These are phyloP conservation scores for Collybia sp. DNA, from an alignment of 768 basidiomycete genomes.

Conservation along the genomic window DNA sequence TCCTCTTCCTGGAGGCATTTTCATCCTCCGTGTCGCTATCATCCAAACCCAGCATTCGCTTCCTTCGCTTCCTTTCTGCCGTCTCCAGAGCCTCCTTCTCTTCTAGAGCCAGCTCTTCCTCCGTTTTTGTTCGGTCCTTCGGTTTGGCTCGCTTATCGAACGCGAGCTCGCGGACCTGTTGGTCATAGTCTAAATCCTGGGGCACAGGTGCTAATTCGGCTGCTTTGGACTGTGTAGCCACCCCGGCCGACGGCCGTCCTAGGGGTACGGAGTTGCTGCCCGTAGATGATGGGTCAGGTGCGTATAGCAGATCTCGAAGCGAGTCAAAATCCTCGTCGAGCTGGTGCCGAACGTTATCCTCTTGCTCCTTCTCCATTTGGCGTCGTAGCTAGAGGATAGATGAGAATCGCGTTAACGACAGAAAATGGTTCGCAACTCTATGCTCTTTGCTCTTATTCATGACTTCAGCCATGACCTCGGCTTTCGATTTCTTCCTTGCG, in stretches of 20 bases:
- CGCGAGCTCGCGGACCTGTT: constrained; percentile 85
- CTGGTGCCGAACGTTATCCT: constrained; percentile 79
- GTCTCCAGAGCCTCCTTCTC: constrained; percentile 84
- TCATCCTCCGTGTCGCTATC: constrained; percentile 65
- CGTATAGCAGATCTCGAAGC: constrained; percentile 70
- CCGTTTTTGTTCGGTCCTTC: constrained; percentile 93
- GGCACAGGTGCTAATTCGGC: constrained; percentile 21
- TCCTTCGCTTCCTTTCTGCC: constrained; percentile 71
- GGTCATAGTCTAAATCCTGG: constrained; percentile 77
- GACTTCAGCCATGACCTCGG: constrained; percentile 97
- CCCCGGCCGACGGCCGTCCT: constrained; percentile 12
- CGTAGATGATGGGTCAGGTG: constrained; percentile 41
- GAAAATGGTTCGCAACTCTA: constrained; percentile 55
- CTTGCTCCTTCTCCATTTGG: constrained; percentile 85
- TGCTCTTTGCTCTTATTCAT: constrained; percentile 96
- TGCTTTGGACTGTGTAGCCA: constrained; percentile 12
- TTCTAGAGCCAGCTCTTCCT: constrained; percentile 88
- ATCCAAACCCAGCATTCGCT: constrained; percentile 83
- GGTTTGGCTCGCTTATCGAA: constrained; percentile 93
- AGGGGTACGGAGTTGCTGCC: constrained; percentile 32
- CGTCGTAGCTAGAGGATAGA: constrained; percentile 55
- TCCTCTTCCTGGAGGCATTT: constrained; percentile 35
- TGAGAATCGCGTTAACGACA: constrained; percentile 6
- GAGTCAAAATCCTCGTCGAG: constrained; percentile 86
- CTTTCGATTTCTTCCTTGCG: constrained; percentile 83